A percentile compares a stretch with the other conserved stretches of the same genome.
These are phyloP conservation scores for Dipteronia sinensis DNA, from an alignment of 345 rosid species.

Conservation along the genomic window DNA sequence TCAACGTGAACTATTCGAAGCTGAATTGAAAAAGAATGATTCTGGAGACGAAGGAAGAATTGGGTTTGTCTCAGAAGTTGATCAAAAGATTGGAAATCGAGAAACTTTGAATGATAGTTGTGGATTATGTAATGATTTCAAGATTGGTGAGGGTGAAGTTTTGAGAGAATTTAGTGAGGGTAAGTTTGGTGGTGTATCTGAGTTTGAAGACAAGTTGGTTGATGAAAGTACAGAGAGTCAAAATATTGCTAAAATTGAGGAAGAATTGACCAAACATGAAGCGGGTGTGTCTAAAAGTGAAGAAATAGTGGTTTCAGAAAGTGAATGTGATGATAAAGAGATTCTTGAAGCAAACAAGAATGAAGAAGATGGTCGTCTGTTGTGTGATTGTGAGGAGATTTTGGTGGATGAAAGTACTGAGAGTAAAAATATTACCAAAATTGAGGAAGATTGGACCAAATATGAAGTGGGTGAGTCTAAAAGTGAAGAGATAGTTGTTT, in stretches of 20 bases:
- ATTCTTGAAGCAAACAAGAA: constrained; percentile 1
- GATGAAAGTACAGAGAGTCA: not conserved
- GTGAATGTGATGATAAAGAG: constrained; percentile 1
- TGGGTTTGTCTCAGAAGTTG: constrained; percentile 29
- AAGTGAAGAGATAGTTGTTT: constrained; percentile 20
- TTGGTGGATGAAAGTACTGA: not conserved
- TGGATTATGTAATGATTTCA: constrained; percentile 14
- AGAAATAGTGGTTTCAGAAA: constrained; percentile 20
- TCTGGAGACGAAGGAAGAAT: constrained; percentile 7
- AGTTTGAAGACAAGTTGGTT: not conserved
- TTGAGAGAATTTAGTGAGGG: not conserved
- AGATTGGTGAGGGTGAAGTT: constrained; percentile 9
- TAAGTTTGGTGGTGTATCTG: not conserved
- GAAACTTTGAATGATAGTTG: not conserved
- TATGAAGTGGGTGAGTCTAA: not conserved
- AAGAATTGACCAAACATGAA: constrained; percentile 5
- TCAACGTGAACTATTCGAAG: not conserved
- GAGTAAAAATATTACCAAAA: not conserved
- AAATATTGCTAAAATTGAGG: not conserved
- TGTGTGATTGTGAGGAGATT: too few species aligned
- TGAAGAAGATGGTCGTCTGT: not conserved
- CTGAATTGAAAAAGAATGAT: not conserved
- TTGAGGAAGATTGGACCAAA: constrained; percentile 14
- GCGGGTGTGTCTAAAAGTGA: not conserved
- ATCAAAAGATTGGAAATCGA: not conserved